These are phyloP conservation scores for Epichloe sibirici DNA, from an alignment of 2,329 filamentous ascomycete species.

Conservation along the genomic window DNA sequence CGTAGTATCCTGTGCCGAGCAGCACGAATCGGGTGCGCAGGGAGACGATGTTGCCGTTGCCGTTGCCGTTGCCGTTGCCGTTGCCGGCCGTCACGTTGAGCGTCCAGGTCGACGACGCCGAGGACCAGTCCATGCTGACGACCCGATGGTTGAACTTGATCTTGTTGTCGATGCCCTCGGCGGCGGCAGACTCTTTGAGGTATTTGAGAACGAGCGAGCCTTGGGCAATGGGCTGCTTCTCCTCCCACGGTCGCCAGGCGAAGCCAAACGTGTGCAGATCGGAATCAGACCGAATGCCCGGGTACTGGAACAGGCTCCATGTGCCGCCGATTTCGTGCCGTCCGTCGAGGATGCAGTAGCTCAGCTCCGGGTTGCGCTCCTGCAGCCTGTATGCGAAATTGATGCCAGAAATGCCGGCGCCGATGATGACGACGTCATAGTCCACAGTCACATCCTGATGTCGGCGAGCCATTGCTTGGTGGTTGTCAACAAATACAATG, in stretches of 20 bases:
- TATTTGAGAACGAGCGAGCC: slow-evolving; percentile 38
- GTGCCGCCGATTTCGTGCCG: slow-evolving; percentile 56
- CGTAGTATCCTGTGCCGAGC: slow-evolving; percentile 45
- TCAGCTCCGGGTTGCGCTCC: slow-evolving; percentile 36
- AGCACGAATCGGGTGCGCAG: slow-evolving; percentile 43
- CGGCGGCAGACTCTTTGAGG: slow-evolving; percentile 33
- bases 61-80: slow-evolving; percentile 7
- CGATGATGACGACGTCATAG: slow-evolving; percentile 48
- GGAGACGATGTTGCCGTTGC: slow-evolving; percentile 4
- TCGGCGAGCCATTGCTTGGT: neutral
- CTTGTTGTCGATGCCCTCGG: slow-evolving; percentile 25
- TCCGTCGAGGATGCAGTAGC: slow-evolving; percentile 52
- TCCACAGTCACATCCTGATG: neutral
- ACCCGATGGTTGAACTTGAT: slow-evolving; percentile 39
- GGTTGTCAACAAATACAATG: neutral
- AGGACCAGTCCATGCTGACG: slow-evolving; percentile 35
- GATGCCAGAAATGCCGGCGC: slow-evolving; percentile 59
- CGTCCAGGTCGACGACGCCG: slow-evolving; percentile 39
- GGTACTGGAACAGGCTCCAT: slow-evolving; percentile 64
- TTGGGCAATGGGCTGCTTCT: slow-evolving; percentile 36
- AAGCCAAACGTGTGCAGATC: slow-evolving; percentile 49
- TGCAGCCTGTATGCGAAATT: slow-evolving; percentile 57
- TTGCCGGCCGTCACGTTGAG: slow-evolving; percentile 25
- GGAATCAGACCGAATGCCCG: slow-evolving; percentile 53
- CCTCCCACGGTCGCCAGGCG: slow-evolving; percentile 55